Evolutionary conservation across 768 basidiomycete genomes (phyloP), one percentile per base, ranked within the genome.

Genomic region (Boletus sensibilis): DNA sequence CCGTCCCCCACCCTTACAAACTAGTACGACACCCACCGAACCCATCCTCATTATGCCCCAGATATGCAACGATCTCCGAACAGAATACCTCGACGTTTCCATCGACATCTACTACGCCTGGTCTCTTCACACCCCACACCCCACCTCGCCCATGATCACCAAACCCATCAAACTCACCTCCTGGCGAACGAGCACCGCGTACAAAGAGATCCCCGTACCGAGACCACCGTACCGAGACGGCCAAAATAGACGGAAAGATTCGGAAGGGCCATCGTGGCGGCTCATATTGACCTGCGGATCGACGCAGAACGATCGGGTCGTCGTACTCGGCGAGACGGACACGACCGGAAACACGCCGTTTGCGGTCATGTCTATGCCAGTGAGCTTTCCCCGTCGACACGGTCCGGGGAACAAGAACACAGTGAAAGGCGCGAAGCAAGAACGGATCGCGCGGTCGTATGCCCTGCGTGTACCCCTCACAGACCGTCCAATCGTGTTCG

Each of bases 51-150:
- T 95, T 50, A 92, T 86, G 2, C 92, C 91, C 1, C 93, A 95
- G 69, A 83, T 97, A 57, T 84, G 87, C 31, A 96, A 97, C 69
- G 94, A 96, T 63, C 80, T 96, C 23, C 82, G 94, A 33, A 96
- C 94, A 34, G 93, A 94, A 68, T 73, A 78, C 1, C 83, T 78
- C 63, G 74, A 77, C 12, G 72, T 68, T 18, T 70, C 79, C 1
- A 77, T 81, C 53, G 86, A 92, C 56, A 81, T 96, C 37, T 87
- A 75, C 67, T 93, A 86, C 66, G 73, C 80, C 25, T 95, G 92
- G 92, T 60, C 62, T 38, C 69, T 69, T 29, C 67, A 70, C 34
- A 18, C 50, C 43, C 64, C 65, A 0, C 2, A 67, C 67, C 44
- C 62, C 29, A 42, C 46, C 14, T 20, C 59, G n/a, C 60, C 71